Evolutionary conservation across 2,329 filamentous ascomycete species (phyloP).

Genomic region (Cordyceps javanica): DNA sequence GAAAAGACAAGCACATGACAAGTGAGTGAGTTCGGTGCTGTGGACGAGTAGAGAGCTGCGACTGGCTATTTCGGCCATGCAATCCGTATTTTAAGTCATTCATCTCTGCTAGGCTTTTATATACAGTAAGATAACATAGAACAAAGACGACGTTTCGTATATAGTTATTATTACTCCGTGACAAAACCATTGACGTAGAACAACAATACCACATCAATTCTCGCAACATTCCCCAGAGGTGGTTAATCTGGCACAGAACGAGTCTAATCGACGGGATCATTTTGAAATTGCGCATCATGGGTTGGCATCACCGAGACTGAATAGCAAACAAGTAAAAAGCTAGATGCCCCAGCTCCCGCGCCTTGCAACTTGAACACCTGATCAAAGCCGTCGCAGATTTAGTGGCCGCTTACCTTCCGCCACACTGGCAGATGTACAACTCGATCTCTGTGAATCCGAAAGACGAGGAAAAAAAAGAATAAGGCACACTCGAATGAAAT

Average conservation of each 20-base stretch:
- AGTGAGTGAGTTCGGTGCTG: no score
- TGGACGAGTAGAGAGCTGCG: no score
- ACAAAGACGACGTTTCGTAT: neutral
- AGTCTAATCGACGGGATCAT: neutral
- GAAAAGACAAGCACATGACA: neutral
- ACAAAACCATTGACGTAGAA: neutral
- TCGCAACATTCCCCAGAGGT: constrained; percentile 3
- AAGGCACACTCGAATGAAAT: no score
- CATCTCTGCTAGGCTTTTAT: no score
- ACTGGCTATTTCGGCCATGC: no score
- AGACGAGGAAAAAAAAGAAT: no score
- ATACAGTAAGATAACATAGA: neutral
- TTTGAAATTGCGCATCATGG: neutral
- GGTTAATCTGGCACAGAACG: neutral
- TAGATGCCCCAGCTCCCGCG: neutral
- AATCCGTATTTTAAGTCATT: no score
- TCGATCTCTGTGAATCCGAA: neutral
- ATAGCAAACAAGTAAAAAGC: neutral
- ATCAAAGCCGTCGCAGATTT: neutral
- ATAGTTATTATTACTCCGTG: no score
- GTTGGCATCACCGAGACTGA: neutral
- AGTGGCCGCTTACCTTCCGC: neutral
- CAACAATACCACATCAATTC: neutral
- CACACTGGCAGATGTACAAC: neutral
- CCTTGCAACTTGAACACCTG: neutral